Evolutionary conservation across 345 rosid genomes (phyloP).

Genomic region (Reutealis trisperma): DNA sequence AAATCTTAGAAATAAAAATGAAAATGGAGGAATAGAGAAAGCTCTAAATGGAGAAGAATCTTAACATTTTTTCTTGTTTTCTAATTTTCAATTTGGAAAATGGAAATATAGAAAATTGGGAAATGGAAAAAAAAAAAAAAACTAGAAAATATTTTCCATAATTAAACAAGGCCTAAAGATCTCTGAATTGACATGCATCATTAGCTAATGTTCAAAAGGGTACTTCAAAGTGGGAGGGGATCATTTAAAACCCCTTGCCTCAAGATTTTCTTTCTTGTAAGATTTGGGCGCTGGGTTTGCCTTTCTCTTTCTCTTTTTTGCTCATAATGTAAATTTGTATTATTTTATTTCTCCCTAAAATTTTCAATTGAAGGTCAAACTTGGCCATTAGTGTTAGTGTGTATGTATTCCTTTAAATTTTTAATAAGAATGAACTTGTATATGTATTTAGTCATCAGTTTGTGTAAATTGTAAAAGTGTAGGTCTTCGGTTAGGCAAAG

Average conservation of each 20-base stretch:
- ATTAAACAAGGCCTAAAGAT: too few relatives aligned
- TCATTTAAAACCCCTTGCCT: background rate
- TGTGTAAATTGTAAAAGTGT: constrained; percentile 9
- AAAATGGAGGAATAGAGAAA: too few relatives aligned
- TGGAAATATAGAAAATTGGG: too few relatives aligned
- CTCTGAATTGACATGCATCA: too few relatives aligned
- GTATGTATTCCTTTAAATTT: background rate
- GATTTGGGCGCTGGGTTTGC: background rate
- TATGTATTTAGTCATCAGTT: constrained; percentile 3
- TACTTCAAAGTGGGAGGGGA: background rate
- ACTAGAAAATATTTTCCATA: too few relatives aligned
- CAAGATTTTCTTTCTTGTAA: background rate
- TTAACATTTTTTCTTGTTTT: too few relatives aligned
- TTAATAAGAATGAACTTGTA: background rate
- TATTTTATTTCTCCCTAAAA: background rate
- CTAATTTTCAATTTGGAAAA: too few relatives aligned
- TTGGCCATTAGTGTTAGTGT: background rate
- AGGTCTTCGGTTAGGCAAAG: constrained; percentile 85
- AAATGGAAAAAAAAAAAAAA: too few relatives aligned
- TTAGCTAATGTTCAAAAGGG: background rate
- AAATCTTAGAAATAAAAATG: too few relatives aligned
- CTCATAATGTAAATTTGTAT: too few relatives aligned
- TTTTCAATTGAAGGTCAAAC: background rate
- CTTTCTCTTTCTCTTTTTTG: background rate
- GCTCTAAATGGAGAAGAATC: too few relatives aligned